Evolutionary conservation across 371 early-diverging fungal genomes (phyloP), one percentile per base, ranked within the genome.

Genomic region (Mucor indicus): DNA sequence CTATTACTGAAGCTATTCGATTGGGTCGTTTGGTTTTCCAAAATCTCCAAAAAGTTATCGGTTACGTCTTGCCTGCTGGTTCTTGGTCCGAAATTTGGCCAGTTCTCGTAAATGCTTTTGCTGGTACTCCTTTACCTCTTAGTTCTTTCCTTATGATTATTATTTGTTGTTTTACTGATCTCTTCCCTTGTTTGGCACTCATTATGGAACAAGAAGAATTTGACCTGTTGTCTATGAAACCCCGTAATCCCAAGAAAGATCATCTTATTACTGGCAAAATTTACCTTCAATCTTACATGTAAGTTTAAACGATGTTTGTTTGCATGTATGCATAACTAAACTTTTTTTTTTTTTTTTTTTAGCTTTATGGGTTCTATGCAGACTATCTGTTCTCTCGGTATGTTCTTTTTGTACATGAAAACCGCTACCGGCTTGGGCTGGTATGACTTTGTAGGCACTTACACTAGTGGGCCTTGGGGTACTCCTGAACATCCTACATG

Each of bases 11-110:
- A 4, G 91, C 84, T 7, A 78, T 94, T 42, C 75, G 80, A 48
- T 80, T 82, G 36, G 95, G 93, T 35, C 79, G 95, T 19, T 67
- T 86, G 0, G 79, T 88, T 7, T 93, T 91, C 53, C 80, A 83
- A 48, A 93, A 93, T 63, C 60, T 90, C 44, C 78, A 89, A 55
- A 90, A 91, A 57, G 82, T 84, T 25, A 80, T 87, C 58, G 53
- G 83, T 15, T 91, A 91, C 56, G 55, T 89, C 38, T 56, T 91
- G 38, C 85, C 87, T 1, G 78, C 82, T 35, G 85, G 84, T 19
- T 81, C 79, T n/a, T 80, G 79, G 68, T 73, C 79, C 24, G 87
- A 89, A 55, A 64, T 86, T 22, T 60, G 75, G 71, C 81, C 88
- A 9, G 82, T 86, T 10, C 40, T 90, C 29, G 60, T 77, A 23